Conservation (phyloP, 2,329 filamentous ascomycete species). For the Dactylellina leptospora region DNA sequence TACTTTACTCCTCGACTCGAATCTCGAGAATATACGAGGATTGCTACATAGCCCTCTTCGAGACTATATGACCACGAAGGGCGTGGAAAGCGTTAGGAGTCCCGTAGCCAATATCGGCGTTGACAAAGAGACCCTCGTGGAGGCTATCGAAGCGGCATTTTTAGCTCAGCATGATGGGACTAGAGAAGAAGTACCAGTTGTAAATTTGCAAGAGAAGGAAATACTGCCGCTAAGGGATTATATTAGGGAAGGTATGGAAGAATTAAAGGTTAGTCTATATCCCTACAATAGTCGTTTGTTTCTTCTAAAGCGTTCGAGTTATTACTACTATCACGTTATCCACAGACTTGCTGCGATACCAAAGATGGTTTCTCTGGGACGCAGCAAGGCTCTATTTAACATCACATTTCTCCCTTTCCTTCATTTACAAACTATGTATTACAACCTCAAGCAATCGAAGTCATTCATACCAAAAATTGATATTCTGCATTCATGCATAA, state of each 20-base stretch:
- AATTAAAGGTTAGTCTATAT: conserved; percentile 66
- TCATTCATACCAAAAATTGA: not conserved
- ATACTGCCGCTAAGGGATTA: conserved; percentile 64
- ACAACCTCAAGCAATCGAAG: conserved; percentile 11
- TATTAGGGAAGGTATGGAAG: conserved; percentile 70
- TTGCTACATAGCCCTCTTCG: conserved; percentile 82
- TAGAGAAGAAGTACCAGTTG: conserved; percentile 56
- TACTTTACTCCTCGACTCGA: conserved; percentile 82
- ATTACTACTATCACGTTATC: too few species aligned
- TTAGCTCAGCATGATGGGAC: conserved; percentile 51
- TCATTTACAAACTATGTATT: conserved; percentile 13
- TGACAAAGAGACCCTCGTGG: conserved; percentile 63
- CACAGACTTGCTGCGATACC: conserved; percentile 44
- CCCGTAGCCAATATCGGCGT: conserved; percentile 80
- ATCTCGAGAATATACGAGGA: conserved; percentile 73
- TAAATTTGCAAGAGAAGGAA: conserved; percentile 68
- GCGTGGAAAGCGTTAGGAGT: conserved; percentile 90
- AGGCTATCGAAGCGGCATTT: conserved; percentile 73
- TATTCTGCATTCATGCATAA: not conserved
- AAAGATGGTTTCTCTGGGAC: conserved; percentile 20
- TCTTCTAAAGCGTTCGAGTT: not conserved
- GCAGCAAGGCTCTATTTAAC: conserved; percentile 10
- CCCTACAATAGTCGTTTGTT: not conserved
- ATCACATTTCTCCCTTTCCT: not conserved
- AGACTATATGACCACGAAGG: conserved; percentile 78